Evolutionary conservation across 495 filamentous ascomycete species (phyloP).

Genomic region (Neurospora intermedia): DNA sequence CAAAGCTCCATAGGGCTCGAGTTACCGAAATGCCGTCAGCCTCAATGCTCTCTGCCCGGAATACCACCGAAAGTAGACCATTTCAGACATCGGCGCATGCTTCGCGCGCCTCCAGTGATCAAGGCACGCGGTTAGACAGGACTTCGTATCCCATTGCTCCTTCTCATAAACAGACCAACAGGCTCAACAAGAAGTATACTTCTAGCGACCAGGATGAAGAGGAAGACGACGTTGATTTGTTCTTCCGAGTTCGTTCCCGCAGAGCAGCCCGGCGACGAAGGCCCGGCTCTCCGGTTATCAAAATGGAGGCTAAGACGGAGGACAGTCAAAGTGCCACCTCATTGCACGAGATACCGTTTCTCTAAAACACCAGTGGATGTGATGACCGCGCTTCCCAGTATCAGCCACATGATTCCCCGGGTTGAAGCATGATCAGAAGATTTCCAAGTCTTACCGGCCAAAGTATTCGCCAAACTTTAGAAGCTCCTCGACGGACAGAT

Average conservation of each 20-base stretch:
- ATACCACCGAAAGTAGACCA: neutral
- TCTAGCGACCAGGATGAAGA: constrained; percentile 3
- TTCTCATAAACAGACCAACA: neutral
- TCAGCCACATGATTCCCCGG: neutral
- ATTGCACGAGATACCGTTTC: constrained; percentile 20
- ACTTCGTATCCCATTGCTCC: neutral
- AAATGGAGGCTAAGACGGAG: neutral
- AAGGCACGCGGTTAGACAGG: neutral
- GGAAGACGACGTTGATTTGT: constrained; percentile 14
- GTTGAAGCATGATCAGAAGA: neutral
- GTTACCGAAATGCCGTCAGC: neutral
- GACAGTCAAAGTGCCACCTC: constrained; percentile 5
- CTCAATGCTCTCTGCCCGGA: neutral
- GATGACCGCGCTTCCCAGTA: constrained; percentile 31
- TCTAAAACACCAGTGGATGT: constrained; percentile 50
- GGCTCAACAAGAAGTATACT: neutral
- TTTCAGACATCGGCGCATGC: neutral
- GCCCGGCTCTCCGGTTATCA: constrained; percentile 2
- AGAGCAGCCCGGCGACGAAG: constrained; percentile 10
- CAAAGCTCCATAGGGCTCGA: neutral
- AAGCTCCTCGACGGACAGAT: constrained; percentile 58
- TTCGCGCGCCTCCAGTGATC: neutral
- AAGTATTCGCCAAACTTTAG: constrained; percentile 69
- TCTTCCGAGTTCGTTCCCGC: constrained; percentile 10
- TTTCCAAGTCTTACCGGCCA: constrained; percentile 36